Evolutionary conservation across 1,284 basidiomycete genomes (phyloP).

Genomic region (Fomitopsis pinicola): DNA sequence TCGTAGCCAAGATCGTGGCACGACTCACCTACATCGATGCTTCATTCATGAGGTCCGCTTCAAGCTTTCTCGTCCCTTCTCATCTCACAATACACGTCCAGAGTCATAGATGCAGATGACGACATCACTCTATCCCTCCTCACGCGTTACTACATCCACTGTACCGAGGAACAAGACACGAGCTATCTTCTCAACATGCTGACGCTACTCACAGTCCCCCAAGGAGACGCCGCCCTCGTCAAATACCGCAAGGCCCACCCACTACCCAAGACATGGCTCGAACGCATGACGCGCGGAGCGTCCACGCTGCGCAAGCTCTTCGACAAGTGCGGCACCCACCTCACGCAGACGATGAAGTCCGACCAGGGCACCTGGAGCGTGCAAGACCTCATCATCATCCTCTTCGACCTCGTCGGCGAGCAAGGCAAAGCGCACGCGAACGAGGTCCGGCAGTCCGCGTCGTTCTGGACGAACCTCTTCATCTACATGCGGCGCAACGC

Average conservation of each 20-base stretch:
- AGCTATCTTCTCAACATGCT: not conserved
- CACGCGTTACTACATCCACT: conserved; percentile 1
- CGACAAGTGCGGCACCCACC: not conserved
- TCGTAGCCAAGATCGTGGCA: not conserved
- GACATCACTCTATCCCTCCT: not conserved
- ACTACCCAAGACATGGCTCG: not conserved
- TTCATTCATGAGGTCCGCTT: not conserved
- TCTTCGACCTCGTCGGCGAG: not conserved
- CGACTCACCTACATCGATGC: not conserved
- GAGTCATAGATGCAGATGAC: not conserved
- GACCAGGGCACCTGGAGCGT: not conserved
- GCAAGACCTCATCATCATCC: not conserved
- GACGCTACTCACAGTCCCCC: not conserved
- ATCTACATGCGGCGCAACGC: not conserved
- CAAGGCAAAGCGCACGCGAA: not conserved
- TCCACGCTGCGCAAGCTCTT: not conserved
- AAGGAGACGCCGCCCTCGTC: not conserved
- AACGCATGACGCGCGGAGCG: not conserved
- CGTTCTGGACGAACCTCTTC: conserved; percentile 1
- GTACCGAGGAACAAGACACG: not conserved
- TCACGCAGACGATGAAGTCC: not conserved
- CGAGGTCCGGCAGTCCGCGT: not conserved
- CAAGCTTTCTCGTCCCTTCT: not conserved
- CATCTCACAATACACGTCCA: not conserved
- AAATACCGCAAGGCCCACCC: not conserved